Conservation (phyloP, 148 eudicot species). For the Amaranthus palmeri region DNA sequence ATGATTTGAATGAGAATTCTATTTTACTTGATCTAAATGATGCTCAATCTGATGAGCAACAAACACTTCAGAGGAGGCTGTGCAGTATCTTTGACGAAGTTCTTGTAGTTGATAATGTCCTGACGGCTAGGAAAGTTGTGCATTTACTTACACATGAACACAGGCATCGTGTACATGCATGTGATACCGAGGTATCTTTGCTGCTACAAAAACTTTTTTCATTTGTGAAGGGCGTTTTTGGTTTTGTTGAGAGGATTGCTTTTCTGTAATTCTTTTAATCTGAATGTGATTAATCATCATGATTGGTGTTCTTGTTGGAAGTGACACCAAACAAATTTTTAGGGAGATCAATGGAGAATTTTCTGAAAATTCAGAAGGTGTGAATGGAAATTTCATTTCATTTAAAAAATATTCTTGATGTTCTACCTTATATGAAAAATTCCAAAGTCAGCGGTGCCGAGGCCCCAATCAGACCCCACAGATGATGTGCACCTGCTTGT, state of each 20-base stretch:
- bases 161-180: constrained; percentile 71
- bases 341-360: no score
- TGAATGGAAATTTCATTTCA: no score
- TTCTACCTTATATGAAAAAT: no score
- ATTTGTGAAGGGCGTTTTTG: background rate
- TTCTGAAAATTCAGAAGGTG: no score
- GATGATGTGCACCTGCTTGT: no score
- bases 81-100: constrained; percentile 62
- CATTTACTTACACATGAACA: constrained; percentile 58
- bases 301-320: background rate
- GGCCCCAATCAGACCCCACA: no score
- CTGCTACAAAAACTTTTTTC: background rate
- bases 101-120: constrained; percentile 65
- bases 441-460: no score
- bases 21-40: constrained; percentile 13
- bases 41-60: constrained; percentile 25
- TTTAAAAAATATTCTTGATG: no score
- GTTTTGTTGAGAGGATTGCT: background rate
- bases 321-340: no score
- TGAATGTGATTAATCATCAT: background rate
- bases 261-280: background rate
- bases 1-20: constrained; percentile 5
- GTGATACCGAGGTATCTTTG: constrained; percentile 85
- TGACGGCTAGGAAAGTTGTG: constrained; percentile 59
- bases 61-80: constrained; percentile 45